These are phyloP conservation scores for Leccinellum rugosiceps DNA, from an alignment of 768 basidiomycete species.

Conservation along the genomic window DNA sequence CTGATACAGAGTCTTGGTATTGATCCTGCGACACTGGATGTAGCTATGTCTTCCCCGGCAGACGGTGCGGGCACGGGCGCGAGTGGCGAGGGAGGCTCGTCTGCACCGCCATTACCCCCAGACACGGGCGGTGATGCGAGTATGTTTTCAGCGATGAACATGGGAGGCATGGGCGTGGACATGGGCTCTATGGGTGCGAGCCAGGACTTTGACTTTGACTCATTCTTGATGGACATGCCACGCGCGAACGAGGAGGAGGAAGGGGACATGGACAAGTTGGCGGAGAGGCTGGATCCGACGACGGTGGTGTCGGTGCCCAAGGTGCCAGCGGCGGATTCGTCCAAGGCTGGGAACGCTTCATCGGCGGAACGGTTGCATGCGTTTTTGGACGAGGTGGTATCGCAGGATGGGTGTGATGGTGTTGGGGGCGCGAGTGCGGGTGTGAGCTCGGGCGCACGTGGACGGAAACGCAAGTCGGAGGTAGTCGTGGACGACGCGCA, in stretches of 20 bases:
- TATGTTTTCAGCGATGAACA: conserved; percentile 16
- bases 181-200: not conserved
- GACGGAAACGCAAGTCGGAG: conserved; percentile 42
- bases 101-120: not conserved
- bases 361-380: conserved; percentile 39
- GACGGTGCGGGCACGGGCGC: conserved; percentile 4
- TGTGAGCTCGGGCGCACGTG: conserved; percentile 8
- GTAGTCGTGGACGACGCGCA: conserved; percentile 16
- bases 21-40: conserved; percentile 41
- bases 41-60: conserved; percentile 5
- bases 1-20: conserved; percentile 71
- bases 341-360: conserved; percentile 27
- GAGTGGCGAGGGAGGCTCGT: conserved; percentile 6
- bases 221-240: conserved; percentile 40
- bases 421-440: not conserved
- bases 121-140: conserved; percentile 8
- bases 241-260: conserved; percentile 28
- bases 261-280: conserved; percentile 32
- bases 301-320: conserved; percentile 29
- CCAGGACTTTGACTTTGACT: conserved; percentile 38
- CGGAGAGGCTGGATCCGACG: conserved; percentile 32
- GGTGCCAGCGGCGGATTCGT: conserved; percentile 14
- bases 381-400: conserved; percentile 42
- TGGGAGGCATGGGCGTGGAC: not conserved
- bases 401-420: conserved; percentile 27